Percentiles rank a stretch among this genome's conserved stretches.
These are phyloP conservation scores for Emmonsiellopsis sp. DNA, from an alignment of 2,329 filamentous ascomycete species.

Conservation along the genomic window DNA sequence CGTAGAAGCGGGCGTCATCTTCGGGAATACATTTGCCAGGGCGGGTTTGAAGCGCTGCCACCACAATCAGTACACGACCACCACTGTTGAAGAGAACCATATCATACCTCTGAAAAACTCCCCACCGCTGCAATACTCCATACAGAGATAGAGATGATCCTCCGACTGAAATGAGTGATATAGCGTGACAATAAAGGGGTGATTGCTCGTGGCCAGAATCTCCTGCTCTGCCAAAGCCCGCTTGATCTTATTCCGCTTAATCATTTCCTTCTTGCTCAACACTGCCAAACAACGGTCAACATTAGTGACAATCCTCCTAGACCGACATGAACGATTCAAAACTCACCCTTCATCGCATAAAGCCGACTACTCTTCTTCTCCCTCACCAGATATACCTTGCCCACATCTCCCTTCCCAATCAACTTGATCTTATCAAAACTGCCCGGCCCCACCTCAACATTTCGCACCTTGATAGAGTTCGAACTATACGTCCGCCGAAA, in stretches of 20 bases:
- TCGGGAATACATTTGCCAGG: constrained; percentile 96
- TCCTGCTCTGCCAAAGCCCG: constrained; percentile 94
- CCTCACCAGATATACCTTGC: constrained; percentile 92
- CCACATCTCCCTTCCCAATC: constrained; percentile 96
- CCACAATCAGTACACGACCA: constrained; percentile 6
- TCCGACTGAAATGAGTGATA: constrained; percentile 99
- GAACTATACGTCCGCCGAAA: constrained; percentile 96
- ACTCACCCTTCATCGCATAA: constrained; percentile 95
- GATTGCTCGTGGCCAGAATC: constrained; percentile 95
- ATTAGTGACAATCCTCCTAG: background rate
- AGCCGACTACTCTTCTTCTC: constrained; percentile 95
- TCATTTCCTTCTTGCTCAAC: constrained; percentile 99
- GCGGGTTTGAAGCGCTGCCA: constrained; percentile 75
- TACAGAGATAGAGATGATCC: constrained; percentile 96
- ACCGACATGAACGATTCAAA: background rate
- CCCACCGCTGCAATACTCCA: constrained; percentile 98
- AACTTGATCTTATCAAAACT: constrained; percentile 99
- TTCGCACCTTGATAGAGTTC: constrained; percentile 96
- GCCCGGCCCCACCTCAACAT: constrained; percentile 87
- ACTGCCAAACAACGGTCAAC: constrained; percentile 47
- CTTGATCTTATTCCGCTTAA: constrained; percentile 99
- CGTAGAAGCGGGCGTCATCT: constrained; percentile 94
- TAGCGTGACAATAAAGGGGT: constrained; percentile 95
- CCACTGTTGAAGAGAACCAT: background rate
- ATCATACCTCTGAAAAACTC: constrained; percentile 75